Conservation (phyloP, 2,329 filamentous ascomycete genomes). For the Capronia coronata region DNA sequence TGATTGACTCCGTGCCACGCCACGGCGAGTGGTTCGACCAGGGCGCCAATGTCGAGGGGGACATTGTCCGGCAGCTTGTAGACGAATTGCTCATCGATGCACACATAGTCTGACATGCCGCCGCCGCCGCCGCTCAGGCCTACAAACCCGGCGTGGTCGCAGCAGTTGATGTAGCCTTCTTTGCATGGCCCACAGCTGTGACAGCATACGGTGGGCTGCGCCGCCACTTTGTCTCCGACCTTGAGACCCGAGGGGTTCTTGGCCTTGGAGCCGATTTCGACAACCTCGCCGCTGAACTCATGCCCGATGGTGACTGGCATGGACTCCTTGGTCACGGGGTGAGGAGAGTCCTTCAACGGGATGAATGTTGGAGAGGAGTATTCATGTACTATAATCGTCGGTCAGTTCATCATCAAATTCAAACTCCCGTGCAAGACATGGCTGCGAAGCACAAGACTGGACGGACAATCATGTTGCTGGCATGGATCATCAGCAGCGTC, state of each 20-base stretch:
- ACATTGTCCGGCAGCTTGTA: slow-evolving; percentile 49
- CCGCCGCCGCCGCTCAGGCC: slow-evolving; percentile 48
- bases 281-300: slow-evolving; percentile 57
- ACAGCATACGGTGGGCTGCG: slow-evolving; percentile 57
- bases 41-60: slow-evolving; percentile 49
- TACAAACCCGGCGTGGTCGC: slow-evolving; percentile 51
- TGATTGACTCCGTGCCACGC: slow-evolving; percentile 58
- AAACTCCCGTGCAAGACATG: neutral
- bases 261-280: slow-evolving; percentile 51
- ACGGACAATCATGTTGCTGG: neutral
- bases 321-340: slow-evolving; percentile 52
- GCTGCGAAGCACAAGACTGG: neutral
- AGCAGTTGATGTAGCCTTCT: slow-evolving; percentile 51
- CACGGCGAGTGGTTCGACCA: slow-evolving; percentile 58
- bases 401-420: neutral
- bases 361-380: slow-evolving; percentile 47
- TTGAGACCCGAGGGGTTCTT: slow-evolving; percentile 35
- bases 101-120: slow-evolving; percentile 51
- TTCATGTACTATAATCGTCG: slow-evolving; percentile 41
- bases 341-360: slow-evolving; percentile 42
- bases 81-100: slow-evolving; percentile 45
- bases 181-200: slow-evolving; percentile 51
- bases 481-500: neutral
- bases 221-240: slow-evolving; percentile 52
- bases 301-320: slow-evolving; percentile 59